Base-by-base conservation (phyloP, 371 early-diverging fungal species). In the Rhizopus delemar region DNA sequence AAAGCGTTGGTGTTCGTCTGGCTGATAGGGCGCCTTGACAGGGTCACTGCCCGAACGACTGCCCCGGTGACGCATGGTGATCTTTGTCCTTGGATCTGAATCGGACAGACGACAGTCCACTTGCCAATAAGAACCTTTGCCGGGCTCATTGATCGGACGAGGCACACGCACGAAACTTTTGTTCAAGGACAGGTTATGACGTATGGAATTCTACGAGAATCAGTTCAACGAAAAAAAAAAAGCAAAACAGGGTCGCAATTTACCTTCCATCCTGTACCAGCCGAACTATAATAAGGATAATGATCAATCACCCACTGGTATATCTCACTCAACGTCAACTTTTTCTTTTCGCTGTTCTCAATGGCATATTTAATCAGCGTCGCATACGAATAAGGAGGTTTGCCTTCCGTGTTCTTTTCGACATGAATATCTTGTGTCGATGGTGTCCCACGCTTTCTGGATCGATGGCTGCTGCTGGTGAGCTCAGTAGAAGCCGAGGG, bases 61-160 rank as follows among this genome's bases (percentile, higher is more conserved):
- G 4, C 41, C 49, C 34, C 66, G 62, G 33, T 60, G 55, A 33
- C 70, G 66, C 60, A 64, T 48, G 5, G 46, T 49, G 4, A 60
- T 46, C 39, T 60, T 65, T 13, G 66, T 57, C 16, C 63, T 32
- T 36, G 51, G 31, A 43, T 73, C 73, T 51, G 59, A 59, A 34
- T 69, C 63, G 29, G 69, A 16, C 7, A 69, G 67, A 50, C 60
- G 59, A 36, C 66, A 56, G 62, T 92, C 89, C 3, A 91, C 74
- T 6, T 87, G 85, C 99, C 98, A 97, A 69, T 90, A 96, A n/a
- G 93, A 84, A 12, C 98, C 99, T 69, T 99, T 99, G 29, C 99
- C 99, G 6, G 91, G 92, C 68, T 95, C 93, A 63, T 90, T 86
- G 59, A 85, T 76, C 3, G 92, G 89, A 50, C 97, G 83, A 16